These are phyloP conservation scores for Hanseniaspora osmophila DNA, from an alignment of 805 yeast species.

Conservation along the genomic window DNA sequence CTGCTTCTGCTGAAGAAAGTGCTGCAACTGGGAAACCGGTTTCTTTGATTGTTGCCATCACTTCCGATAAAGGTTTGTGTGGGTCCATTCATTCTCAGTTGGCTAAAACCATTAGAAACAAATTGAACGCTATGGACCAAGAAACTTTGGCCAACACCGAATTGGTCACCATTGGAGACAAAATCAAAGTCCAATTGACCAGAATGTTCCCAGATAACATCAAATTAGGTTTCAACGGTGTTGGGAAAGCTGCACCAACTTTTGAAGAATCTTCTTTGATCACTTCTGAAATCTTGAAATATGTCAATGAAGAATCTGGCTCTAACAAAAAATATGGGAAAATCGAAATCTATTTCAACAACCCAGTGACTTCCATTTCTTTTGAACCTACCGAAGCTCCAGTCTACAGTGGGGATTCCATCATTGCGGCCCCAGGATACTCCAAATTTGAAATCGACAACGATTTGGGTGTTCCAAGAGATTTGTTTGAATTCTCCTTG, in stretches of 20 bases:
- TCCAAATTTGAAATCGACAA: constrained; percentile 69
- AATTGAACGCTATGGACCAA: constrained; percentile 22
- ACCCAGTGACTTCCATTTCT: constrained; percentile 74
- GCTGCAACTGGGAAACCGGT: constrained; percentile 38
- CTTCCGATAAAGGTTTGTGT: constrained; percentile 97
- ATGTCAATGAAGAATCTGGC: constrained; percentile 15
- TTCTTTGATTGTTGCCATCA: constrained; percentile 71
- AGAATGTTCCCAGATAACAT: constrained; percentile 66
- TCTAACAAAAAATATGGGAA: constrained; percentile 35
- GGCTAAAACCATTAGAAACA: constrained; percentile 72
- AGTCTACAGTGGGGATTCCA: constrained; percentile 53
- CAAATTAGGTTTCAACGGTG: constrained; percentile 70
- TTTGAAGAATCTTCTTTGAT: constrained; percentile 81
- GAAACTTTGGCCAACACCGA: constrained; percentile 54
- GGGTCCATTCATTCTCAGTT: constrained; percentile 95
- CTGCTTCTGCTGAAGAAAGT: constrained; percentile 33
- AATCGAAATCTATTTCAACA: constrained; percentile 75
- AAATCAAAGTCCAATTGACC: constrained; percentile 73
- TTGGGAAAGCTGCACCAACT: constrained; percentile 95
- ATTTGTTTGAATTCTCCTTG: constrained; percentile 72
- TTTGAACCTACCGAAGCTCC: constrained; percentile 70
- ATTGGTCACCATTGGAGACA: constrained; percentile 85
- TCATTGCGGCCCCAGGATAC: constrained; percentile 75
- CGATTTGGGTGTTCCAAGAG: constrained; percentile 51
- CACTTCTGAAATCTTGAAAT: constrained; percentile 64